Conservation (phyloP, 441 rosid species). For the Pelargonium myrrhifolium region DNA sequence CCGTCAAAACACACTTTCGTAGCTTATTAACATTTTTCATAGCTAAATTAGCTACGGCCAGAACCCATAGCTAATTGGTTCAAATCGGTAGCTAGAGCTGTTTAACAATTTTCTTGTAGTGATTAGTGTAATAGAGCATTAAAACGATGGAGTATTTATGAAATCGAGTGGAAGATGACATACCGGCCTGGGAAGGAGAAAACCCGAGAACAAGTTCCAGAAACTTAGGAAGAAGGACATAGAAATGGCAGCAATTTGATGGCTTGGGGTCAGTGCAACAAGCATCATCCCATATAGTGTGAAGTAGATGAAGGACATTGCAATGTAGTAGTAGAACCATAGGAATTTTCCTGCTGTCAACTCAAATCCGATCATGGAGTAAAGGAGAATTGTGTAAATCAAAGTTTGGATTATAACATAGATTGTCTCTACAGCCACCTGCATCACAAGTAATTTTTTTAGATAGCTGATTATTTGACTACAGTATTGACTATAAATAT, state of each 20-base stretch:
- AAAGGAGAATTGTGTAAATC: not conserved
- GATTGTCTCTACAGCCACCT: not conserved
- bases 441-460: not conserved
- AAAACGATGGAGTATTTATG: too few species aligned
- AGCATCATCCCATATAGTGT: not conserved
- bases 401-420: not conserved
- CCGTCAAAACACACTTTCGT: too few species aligned
- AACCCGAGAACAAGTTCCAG: slow-evolving; percentile 92
- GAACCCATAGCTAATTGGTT: too few species aligned
- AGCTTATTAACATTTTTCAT: too few species aligned
- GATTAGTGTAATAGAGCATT: too few species aligned
- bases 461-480: too few species aligned
- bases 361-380: not conserved
- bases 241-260: slow-evolving; percentile 73
- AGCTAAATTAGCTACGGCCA: too few species aligned
- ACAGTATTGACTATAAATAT: too few species aligned
- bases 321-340: not conserved
- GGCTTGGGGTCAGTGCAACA: slow-evolving; percentile 56
- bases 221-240: slow-evolving; percentile 69
- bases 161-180: too few species aligned
- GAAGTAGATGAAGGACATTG: not conserved
- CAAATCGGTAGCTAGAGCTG: too few species aligned
- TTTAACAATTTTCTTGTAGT: too few species aligned
- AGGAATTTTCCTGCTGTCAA: not conserved
- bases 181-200: slow-evolving; percentile 88